phyloP scores from a whole-genome alignment of 2,329 filamentous ascomycete genomes.

The Mycogone perniciosa region DNA sequence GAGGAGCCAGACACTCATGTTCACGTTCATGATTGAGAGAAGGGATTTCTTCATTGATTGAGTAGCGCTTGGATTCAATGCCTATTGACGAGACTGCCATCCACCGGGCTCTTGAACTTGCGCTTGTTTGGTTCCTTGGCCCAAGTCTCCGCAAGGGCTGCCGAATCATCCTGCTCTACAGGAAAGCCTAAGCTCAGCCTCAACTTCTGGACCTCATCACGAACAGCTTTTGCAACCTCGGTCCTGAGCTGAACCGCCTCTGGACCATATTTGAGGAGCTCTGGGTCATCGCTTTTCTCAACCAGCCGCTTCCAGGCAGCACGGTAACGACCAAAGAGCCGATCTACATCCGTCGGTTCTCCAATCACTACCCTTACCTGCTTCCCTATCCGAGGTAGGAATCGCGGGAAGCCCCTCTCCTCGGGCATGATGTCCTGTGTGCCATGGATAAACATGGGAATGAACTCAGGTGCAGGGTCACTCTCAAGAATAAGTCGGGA shows the following conservation, averaged over 20 bases:
- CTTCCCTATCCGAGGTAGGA: conserved; percentile 68
- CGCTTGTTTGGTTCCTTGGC: conserved; percentile 43
- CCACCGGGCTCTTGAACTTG: conserved; percentile 47
- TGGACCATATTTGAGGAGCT: conserved; percentile 33
- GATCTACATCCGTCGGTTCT: conserved; percentile 65
- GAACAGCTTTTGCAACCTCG: conserved; percentile 71
- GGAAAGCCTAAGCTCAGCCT: conserved; percentile 64
- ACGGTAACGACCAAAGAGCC: conserved; percentile 71
- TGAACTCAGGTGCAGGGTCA: conserved; percentile 77
- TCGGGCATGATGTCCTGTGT: conserved; percentile 86
- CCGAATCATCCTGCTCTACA: conserved; percentile 70
- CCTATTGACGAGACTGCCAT: conserved; percentile 44
- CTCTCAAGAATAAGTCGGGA: conserved; percentile 86
- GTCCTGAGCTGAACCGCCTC: conserved; percentile 68
- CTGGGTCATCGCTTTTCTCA: conserved; percentile 38
- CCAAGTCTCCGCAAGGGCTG: conserved; percentile 78
- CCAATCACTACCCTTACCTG: conserved; percentile 71
- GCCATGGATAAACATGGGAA: conserved; percentile 93
- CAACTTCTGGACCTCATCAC: conserved; percentile 74
- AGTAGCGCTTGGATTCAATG: conserved; percentile 19
- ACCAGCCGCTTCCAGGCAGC: conserved; percentile 66
- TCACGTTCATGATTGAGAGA: not conserved
- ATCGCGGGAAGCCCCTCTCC: conserved; percentile 69
- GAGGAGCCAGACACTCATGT: conserved; percentile 5
- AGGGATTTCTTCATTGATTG: conserved; percentile 1